Evolutionary conservation across 2,329 filamentous ascomycete genomes (phyloP).

Genomic region (Pseudocercospora eumusae): DNA sequence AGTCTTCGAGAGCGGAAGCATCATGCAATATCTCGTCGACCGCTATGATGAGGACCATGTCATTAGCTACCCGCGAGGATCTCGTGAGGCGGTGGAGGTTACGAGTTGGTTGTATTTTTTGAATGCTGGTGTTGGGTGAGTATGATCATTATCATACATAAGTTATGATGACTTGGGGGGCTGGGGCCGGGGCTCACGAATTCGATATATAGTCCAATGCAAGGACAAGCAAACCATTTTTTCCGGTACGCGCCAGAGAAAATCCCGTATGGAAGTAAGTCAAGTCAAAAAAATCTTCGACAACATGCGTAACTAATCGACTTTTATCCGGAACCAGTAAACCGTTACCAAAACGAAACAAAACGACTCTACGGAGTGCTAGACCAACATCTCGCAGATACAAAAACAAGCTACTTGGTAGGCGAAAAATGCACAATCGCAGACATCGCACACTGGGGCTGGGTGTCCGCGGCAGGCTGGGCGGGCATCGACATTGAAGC

Average conservation of each 20-base stretch:
- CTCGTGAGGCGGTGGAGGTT: conserved; percentile 68
- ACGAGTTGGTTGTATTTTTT: conserved; percentile 72
- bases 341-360: conserved; percentile 80
- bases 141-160: too few species aligned
- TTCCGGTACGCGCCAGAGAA: conserved; percentile 76
- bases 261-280: conserved; percentile 68
- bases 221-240: conserved; percentile 77
- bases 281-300: background rate
- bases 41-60: conserved; percentile 67
- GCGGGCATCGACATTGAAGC: conserved; percentile 69
- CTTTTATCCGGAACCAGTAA: conserved; percentile 55
- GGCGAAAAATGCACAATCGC: conserved; percentile 68
- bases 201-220: conserved; percentile 20
- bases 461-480: conserved; percentile 65
- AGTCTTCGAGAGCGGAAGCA: conserved; percentile 80
- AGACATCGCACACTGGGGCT: conserved; percentile 79
- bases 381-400: conserved; percentile 65
- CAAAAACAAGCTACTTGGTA: conserved; percentile 55
- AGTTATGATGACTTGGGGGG: too few species aligned
- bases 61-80: conserved; percentile 73
- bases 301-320: background rate
- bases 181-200: too few species aligned
- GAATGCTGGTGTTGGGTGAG: conserved; percentile 62
- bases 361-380: conserved; percentile 78
- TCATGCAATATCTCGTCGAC: conserved; percentile 80